Percentiles rank a stretch among this genome's conserved stretches.
Evolutionary conservation across 73 alveolate genomes (phyloP).

Genomic region (Stentor coeruleus): DNA sequence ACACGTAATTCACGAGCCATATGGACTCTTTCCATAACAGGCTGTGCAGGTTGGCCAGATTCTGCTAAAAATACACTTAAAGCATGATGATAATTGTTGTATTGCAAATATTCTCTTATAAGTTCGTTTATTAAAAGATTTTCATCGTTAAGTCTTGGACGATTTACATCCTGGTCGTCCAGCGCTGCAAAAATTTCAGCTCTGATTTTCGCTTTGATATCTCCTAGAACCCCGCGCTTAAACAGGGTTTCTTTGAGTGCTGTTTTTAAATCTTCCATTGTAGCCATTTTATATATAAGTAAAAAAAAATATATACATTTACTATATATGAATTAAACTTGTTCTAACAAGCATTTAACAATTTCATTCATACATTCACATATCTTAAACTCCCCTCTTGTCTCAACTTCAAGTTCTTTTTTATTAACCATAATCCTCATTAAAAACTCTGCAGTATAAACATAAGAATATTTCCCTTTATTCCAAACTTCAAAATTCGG

Average conservation of each 20-base stretch:
- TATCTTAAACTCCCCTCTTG: no score
- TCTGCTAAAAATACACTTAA: constrained; percentile 82
- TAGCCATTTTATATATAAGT: constrained; percentile 89
- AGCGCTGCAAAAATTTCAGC: constrained; percentile 88
- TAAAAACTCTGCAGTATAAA: no score
- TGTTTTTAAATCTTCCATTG: constrained; percentile 86
- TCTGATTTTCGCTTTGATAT: constrained; percentile 89
- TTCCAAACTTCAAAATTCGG: no score
- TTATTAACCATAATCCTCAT: no score
- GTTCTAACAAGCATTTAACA: no score
- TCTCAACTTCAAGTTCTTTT: no score
- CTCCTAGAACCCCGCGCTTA: constrained; percentile 82
- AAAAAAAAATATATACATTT: no score
- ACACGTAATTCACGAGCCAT: constrained; percentile 79
- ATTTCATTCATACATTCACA: no score
- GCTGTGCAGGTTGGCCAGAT: constrained; percentile 90
- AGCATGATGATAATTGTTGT: constrained; percentile 79
- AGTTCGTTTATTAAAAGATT: constrained; percentile 90
- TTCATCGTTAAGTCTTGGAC: constrained; percentile 84
- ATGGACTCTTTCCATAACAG: constrained; percentile 81
- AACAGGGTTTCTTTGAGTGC: constrained; percentile 93
- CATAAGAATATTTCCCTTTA: no score
- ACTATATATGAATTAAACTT: no score
- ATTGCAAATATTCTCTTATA: constrained; percentile 92
- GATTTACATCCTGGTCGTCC: constrained; percentile 73